Percentiles rank a stretch among this genome's conserved stretches.
Evolutionary conservation across 495 filamentous ascomycete genomes (phyloP).

Genomic region (Talaromyces liani): DNA sequence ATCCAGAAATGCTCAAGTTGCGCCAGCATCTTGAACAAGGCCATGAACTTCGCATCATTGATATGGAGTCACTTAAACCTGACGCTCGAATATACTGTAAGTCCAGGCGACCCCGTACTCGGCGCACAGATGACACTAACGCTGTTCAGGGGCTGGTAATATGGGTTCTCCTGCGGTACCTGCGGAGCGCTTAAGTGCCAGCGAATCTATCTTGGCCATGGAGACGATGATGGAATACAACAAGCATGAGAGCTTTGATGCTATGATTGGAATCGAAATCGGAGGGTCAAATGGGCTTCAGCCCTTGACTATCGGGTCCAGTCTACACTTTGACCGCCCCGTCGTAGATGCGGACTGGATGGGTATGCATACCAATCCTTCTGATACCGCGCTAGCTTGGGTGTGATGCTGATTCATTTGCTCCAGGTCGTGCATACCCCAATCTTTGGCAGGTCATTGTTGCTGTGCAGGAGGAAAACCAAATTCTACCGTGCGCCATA

Average conservation of each 20-base stretch:
- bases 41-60: too few species aligned
- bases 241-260: slow-evolving; percentile 18
- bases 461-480: slow-evolving; percentile 21
- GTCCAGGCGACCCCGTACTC: too few species aligned
- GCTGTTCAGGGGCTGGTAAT: slow-evolving; percentile 14
- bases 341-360: slow-evolving; percentile 33
- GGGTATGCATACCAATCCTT: slow-evolving; percentile 10
- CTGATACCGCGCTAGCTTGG: background rate
- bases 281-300: slow-evolving; percentile 32
- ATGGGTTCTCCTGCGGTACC: slow-evolving; percentile 24
- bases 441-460: slow-evolving; percentile 28
- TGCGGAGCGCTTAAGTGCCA: slow-evolving; percentile 24
- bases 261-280: slow-evolving; percentile 26
- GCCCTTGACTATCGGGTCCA: slow-evolving; percentile 19
- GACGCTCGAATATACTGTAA: too few species aligned
- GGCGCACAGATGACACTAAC: background rate
- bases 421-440: slow-evolving; percentile 22
- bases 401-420: background rate
- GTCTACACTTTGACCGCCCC: slow-evolving; percentile 19
- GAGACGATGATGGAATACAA: slow-evolving; percentile 24
- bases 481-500: slow-evolving; percentile 26
- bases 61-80: too few species aligned
- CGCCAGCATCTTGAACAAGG: too few species aligned
- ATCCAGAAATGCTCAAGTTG: slow-evolving; percentile 16
- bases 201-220: slow-evolving; percentile 23